Base-by-base conservation (phyloP, 345 rosid genomes). In the Euphorbia peplus region DNA sequence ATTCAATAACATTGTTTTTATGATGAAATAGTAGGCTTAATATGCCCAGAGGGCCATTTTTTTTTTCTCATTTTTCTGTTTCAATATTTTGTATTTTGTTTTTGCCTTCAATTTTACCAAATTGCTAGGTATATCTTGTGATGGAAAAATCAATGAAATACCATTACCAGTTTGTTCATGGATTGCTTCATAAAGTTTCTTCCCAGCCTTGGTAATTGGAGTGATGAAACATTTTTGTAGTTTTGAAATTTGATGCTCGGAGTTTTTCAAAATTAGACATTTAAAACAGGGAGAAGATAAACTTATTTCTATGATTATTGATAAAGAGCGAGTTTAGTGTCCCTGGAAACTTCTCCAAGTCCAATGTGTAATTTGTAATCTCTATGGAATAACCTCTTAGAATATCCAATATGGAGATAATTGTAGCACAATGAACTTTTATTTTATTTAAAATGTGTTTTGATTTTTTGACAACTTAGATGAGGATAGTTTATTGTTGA, bases 21-120 rank as follows among this genome's bases (percentile, higher is more conserved):
- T 65, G 76, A 70, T 67, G 75, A 46, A 62, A 69, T 30, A 47
- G 65, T 60, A 66, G 76, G 76, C 65, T 64, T 69, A 47, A 63
- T 53, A 60, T 71, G 68, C 76, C 52, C 55, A 25, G 61, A 12
- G 55, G 67, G 72, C 53, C 21, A 56, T 39, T 30, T 74, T 68
- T 19, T 59, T 47, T 62, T 51, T 52, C 25, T 21, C n/a, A 19
- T 42, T 41, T n/a, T 60, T 29, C 28, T 39, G 30, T 22, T 37
- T 25, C 46, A 41, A 54, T 41, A 25, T 39, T 37, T 60, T 60
- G 42, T 52, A 39, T 18, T 59, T 60, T 65, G 66, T 13, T 50
- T 42, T 47, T 19, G 24, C 63, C 19, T 51, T 28, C 25, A 28
- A 60, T 51, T 59, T 56, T 7, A 60, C 76, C 28, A 18, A 32